Conservation (phyloP, 306 rosid species). For the Vigna radiata region DNA sequence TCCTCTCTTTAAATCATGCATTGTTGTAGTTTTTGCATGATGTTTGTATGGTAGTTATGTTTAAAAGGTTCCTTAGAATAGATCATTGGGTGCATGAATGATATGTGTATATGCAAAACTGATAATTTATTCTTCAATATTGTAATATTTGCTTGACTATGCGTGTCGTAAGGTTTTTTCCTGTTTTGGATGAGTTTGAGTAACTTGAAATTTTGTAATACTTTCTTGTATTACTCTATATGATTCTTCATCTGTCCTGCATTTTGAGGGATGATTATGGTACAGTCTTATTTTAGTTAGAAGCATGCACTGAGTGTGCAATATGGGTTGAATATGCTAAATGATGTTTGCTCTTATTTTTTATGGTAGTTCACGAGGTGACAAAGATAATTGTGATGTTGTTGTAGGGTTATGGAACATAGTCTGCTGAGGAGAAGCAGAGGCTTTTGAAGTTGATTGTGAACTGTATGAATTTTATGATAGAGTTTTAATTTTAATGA, state of each 20-base stretch:
- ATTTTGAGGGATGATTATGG: conserved; percentile 24
- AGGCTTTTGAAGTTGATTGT: conserved; percentile 75
- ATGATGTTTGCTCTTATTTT: conserved; percentile 11
- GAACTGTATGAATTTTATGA: conserved; percentile 26
- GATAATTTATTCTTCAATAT: too few relatives aligned
- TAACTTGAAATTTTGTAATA: not conserved
- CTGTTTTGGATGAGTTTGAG: not conserved
- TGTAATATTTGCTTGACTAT: conserved; percentile 8
- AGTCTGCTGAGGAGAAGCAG: conserved; percentile 78
- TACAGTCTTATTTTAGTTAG: not conserved
- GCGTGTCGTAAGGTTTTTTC: conserved; percentile 17
- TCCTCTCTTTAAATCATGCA: too few relatives aligned
- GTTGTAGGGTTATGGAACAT: conserved; percentile 86
- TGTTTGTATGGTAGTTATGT: too few relatives aligned
- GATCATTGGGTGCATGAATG: too few relatives aligned
- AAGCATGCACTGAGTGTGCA: conserved; percentile 18
- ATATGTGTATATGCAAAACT: too few relatives aligned
- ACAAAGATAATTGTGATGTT: conserved; percentile 45
- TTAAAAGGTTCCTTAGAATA: too few relatives aligned
- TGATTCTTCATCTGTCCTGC: conserved; percentile 28
- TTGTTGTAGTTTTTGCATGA: too few relatives aligned
- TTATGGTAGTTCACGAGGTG: conserved; percentile 36
- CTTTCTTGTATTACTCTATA: conserved; percentile 32
- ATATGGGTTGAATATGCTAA: conserved; percentile 9
- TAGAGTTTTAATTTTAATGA: conserved; percentile 27